Evolutionary conservation across 768 basidiomycete genomes (phyloP).

Genomic region (Lentinus brumalis): DNA sequence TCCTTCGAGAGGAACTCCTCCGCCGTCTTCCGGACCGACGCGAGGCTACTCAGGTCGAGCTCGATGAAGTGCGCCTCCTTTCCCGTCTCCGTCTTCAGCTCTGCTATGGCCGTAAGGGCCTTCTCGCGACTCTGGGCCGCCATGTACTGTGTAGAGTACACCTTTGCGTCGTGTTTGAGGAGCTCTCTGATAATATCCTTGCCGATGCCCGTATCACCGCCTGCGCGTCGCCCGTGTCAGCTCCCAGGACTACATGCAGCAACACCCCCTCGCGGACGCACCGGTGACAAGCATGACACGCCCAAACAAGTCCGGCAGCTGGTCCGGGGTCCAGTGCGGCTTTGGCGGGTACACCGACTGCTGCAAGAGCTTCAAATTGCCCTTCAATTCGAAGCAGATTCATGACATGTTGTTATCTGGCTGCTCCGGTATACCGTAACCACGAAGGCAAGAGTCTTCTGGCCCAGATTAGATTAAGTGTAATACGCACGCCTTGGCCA

Average conservation of each 20-base stretch:
- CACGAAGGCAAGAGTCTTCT: too few relatives aligned
- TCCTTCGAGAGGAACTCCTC: conserved; percentile 38
- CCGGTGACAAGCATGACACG: conserved; percentile 42
- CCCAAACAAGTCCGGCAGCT: conserved; percentile 50
- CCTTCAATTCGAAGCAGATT: background rate
- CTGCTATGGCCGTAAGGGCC: conserved; percentile 29
- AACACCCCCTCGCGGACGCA: background rate
- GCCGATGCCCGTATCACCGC: conserved; percentile 49
- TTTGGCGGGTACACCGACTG: conserved; percentile 12
- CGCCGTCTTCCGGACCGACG: conserved; percentile 24
- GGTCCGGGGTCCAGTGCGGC: conserved; percentile 16
- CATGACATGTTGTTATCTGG: too few relatives aligned
- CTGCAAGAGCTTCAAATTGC: background rate
- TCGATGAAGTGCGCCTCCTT: conserved; percentile 30
- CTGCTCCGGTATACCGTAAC: too few relatives aligned
- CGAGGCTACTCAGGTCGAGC: conserved; percentile 31
- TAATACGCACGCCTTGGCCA: too few relatives aligned
- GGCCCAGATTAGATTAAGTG: too few relatives aligned
- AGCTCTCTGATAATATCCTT: conserved; percentile 62
- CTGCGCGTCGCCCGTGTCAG: background rate
- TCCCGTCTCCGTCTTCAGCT: conserved; percentile 30
- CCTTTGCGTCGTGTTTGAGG: conserved; percentile 39
- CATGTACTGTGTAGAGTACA: too few relatives aligned
- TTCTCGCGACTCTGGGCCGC: conserved; percentile 28
- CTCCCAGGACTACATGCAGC: background rate